These are phyloP conservation scores for Liriodendron chinense DNA, from an alignment of 164 flowering plant species.

Conservation along the genomic window DNA sequence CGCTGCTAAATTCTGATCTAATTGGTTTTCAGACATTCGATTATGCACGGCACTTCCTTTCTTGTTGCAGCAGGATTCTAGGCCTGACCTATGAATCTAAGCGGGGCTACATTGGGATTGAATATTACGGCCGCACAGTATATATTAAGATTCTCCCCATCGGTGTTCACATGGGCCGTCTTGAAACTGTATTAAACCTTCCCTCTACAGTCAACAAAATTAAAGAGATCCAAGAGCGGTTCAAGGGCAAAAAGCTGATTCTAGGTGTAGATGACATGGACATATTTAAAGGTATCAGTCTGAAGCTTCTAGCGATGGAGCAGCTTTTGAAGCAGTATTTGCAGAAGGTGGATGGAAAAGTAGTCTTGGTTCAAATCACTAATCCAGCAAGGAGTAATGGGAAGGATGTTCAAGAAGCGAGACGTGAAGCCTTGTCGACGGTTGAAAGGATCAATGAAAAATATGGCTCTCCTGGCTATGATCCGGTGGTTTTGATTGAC, in stretches of 20 bases:
- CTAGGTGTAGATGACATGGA: constrained; percentile 27
- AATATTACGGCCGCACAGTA: constrained; percentile 19
- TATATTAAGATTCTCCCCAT: constrained; percentile 21
- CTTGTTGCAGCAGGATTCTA: constrained; percentile 24
- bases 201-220: constrained; percentile 13
- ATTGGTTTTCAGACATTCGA: constrained; percentile 25
- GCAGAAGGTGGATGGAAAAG: constrained; percentile 11
- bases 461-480: constrained; percentile 17
- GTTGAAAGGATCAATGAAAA: constrained; percentile 16
- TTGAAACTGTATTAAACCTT: constrained; percentile 14
- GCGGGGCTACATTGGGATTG: constrained; percentile 22
- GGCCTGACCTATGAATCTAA: constrained; percentile 21
- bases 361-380: constrained; percentile 22
- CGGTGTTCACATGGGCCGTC: constrained; percentile 20
- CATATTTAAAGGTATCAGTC: constrained; percentile 21
- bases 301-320: constrained; percentile 22
- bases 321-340: constrained; percentile 18
- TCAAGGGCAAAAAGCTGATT: constrained; percentile 16
- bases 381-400: constrained; percentile 23
- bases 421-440: constrained; percentile 9
- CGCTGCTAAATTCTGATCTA: constrained; percentile 18
- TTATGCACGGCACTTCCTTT: constrained; percentile 24
- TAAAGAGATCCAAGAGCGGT: constrained; percentile 15
- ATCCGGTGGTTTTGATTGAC: constrained; percentile 18
- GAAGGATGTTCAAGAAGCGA: constrained; percentile 21